Evolutionary conservation across 305 asterid species (phyloP).

Genomic region (Caryopteris hybrid): DNA sequence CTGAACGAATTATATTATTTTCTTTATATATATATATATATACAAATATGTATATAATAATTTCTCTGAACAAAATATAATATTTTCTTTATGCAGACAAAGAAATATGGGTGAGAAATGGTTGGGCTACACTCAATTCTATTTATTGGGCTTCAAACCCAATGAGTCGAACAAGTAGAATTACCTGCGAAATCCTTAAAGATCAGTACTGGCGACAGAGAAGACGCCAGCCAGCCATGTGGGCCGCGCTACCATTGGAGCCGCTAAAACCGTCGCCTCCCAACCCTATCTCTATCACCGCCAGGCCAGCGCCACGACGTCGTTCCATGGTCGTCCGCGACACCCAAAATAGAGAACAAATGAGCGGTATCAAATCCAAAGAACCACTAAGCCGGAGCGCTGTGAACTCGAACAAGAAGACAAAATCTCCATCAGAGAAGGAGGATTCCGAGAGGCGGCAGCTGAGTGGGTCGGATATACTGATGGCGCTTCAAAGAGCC

Average conservation of each 20-base stretch:
- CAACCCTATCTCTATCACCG: slow-evolving; percentile 5
- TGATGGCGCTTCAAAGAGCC: slow-evolving; percentile 33
- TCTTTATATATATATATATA: too few relatives aligned
- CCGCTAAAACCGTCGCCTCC: slow-evolving; percentile 16
- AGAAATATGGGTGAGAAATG: too few relatives aligned
- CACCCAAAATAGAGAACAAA: background rate
- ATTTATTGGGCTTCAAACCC: background rate
- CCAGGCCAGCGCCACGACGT: slow-evolving; percentile 4
- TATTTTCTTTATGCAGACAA: too few relatives aligned
- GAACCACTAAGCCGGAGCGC: background rate
- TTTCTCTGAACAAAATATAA: too few relatives aligned
- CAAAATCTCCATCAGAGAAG: background rate
- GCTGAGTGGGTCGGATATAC: slow-evolving; percentile 35
- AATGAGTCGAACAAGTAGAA: background rate
- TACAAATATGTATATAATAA: too few relatives aligned
- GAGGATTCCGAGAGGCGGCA: background rate
- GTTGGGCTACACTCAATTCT: background rate
- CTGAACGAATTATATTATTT: too few relatives aligned
- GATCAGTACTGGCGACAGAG: background rate
- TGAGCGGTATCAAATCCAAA: background rate
- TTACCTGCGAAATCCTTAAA: background rate
- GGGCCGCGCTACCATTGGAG: slow-evolving; percentile 19
- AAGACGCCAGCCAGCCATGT: slow-evolving; percentile 4
- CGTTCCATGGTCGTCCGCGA: background rate
- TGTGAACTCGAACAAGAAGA: background rate